Percentiles rank a stretch among this genome's conserved stretches.
Evolutionary conservation across 208 protist species (phyloP).

Genomic region (Trypanosoma rangeli): DNA sequence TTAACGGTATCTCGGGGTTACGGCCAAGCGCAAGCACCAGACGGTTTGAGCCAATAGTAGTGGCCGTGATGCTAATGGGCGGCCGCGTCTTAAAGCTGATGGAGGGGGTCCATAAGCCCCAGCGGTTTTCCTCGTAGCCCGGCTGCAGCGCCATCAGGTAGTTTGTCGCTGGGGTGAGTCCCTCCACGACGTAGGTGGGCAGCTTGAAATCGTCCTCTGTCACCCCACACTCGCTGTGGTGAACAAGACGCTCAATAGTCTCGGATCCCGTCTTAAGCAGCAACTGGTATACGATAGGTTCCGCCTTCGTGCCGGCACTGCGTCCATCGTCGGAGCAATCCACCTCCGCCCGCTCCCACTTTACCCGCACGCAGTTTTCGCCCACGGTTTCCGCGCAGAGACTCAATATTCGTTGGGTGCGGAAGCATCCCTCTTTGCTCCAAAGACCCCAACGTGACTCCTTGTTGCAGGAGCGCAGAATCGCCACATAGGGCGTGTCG

Average conservation of each 20-base stretch:
- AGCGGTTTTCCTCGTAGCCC: slow-evolving; percentile 70
- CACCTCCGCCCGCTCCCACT: slow-evolving; percentile 62
- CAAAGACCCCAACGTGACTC: slow-evolving; percentile 84
- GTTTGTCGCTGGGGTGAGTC: slow-evolving; percentile 59
- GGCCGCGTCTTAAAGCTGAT: slow-evolving; percentile 64
- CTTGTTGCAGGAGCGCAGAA: slow-evolving; percentile 77
- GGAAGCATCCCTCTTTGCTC: slow-evolving; percentile 76
- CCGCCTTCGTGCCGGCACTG: slow-evolving; percentile 8
- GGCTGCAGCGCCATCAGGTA: slow-evolving; percentile 89
- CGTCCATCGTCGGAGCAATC: slow-evolving; percentile 27
- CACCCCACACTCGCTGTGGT: slow-evolving; percentile 21
- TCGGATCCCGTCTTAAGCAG: slow-evolving; percentile 27
- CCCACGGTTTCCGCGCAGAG: slow-evolving; percentile 54
- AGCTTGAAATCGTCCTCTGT: slow-evolving; percentile 30
- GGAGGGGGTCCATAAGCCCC: slow-evolving; percentile 81
- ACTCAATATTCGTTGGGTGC: slow-evolving; percentile 58
- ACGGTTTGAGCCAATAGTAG: slow-evolving; percentile 29
- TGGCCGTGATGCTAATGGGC: slow-evolving; percentile 45
- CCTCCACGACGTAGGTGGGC: slow-evolving; percentile 48
- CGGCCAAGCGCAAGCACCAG: slow-evolving; percentile 48
- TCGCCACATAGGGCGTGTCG: slow-evolving; percentile 77
- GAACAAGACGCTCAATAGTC: slow-evolving; percentile 32
- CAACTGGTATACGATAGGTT: slow-evolving; percentile 35
- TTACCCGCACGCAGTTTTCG: slow-evolving; percentile 75
- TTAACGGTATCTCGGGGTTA: neutral